Conservation (phyloP, 495 filamentous ascomycete species). For the Bacidia rubella region DNA sequence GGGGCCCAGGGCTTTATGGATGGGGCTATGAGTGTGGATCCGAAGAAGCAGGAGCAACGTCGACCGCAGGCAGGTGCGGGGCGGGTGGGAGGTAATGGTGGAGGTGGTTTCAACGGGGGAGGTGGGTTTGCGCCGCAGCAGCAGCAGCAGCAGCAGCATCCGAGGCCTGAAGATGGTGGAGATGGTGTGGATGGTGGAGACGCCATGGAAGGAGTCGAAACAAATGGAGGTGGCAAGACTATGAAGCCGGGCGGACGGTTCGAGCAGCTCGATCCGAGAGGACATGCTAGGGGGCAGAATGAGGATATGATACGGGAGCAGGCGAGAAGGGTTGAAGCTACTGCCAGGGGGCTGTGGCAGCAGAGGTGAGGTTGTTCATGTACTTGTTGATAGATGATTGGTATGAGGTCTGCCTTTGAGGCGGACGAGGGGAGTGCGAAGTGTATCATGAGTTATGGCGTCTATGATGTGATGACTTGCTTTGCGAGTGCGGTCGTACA, state of each 20-base stretch:
- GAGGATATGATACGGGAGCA: conserved; percentile 51
- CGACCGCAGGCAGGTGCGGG: not conserved
- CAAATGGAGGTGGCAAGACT: conserved; percentile 15
- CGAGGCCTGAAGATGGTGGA: not conserved
- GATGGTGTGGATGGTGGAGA: not conserved
- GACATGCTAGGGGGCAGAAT: conserved; percentile 49
- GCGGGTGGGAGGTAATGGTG: conserved; percentile 28
- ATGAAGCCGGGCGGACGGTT: conserved; percentile 13
- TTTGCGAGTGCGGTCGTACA: too few species aligned
- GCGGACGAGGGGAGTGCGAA: too few species aligned
- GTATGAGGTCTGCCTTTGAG: too few species aligned
- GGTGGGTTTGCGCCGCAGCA: too few species aligned
- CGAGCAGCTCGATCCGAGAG: conserved; percentile 34
- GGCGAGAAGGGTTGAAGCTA: conserved; percentile 46
- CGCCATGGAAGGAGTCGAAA: conserved; percentile 20
- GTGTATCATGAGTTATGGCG: too few species aligned
- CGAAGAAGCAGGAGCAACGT: conserved; percentile 31
- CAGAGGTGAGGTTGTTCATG: not conserved
- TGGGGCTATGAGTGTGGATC: conserved; percentile 51
- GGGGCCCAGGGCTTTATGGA: conserved; percentile 70
- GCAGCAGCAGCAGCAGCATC: too few species aligned
- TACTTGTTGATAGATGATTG: too few species aligned
- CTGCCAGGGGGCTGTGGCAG: conserved; percentile 44
- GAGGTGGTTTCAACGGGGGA: conserved; percentile 9
- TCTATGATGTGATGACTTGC: too few species aligned